Evolutionary conservation across 2,329 filamentous ascomycete species (phyloP).

Genomic region (Blastomyces gilchristii): DNA sequence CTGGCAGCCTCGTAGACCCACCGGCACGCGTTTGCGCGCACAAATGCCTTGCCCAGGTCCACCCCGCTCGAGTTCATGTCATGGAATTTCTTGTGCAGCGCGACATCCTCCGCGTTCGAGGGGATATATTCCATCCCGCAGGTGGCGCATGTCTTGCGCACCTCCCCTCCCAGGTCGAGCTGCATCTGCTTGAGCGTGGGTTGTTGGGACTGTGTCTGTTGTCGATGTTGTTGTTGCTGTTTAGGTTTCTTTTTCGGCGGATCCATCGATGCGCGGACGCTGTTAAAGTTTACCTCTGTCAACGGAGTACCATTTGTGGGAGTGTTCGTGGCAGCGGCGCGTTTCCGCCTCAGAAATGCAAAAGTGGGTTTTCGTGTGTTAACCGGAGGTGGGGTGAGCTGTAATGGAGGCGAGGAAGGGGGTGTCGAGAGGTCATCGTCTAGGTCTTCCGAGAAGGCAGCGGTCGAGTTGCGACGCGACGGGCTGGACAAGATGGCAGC

Average conservation of each 20-base stretch:
- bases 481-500: slow-evolving; percentile 37
- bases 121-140: slow-evolving; percentile 60
- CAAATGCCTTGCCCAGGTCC: slow-evolving; percentile 49
- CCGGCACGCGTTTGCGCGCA: slow-evolving; percentile 42
- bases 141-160: slow-evolving; percentile 46
- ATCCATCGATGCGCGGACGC: slow-evolving; percentile 31
- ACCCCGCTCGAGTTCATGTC: slow-evolving; percentile 51
- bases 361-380: slow-evolving; percentile 42
- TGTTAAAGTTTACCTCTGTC: slow-evolving; percentile 36
- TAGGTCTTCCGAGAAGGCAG: slow-evolving; percentile 34
- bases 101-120: slow-evolving; percentile 51
- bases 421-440: slow-evolving; percentile 37
- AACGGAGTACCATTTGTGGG: slow-evolving; percentile 22
- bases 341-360: slow-evolving; percentile 40
- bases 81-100: slow-evolving; percentile 55
- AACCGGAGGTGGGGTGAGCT: slow-evolving; percentile 32
- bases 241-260: slow-evolving; percentile 25
- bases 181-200: slow-evolving; percentile 48
- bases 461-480: slow-evolving; percentile 38
- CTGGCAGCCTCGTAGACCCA: slow-evolving; percentile 43
- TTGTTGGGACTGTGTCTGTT: slow-evolving; percentile 21
- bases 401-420: slow-evolving; percentile 43
- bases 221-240: background rate
- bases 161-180: slow-evolving; percentile 47
- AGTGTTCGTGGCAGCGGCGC: slow-evolving; percentile 12